A percentile compares a stretch with the other conserved stretches of the same genome.
Evolutionary conservation across 2,329 filamentous ascomycete genomes (phyloP).

Genomic region (Fusarium bulbicola): DNA sequence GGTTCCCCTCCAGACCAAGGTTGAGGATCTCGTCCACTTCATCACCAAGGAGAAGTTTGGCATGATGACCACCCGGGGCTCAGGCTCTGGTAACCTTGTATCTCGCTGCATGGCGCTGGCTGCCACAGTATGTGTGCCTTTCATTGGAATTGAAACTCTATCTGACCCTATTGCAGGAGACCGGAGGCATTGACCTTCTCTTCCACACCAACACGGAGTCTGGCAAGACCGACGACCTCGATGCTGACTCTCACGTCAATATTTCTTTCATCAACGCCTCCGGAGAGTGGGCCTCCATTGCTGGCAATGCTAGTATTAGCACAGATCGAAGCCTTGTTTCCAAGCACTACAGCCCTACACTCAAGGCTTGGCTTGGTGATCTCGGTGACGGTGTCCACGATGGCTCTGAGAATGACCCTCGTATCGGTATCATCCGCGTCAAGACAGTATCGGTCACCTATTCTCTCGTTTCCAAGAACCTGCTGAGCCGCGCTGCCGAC

Average conservation of each 20-base stretch:
- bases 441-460: constrained; percentile 78
- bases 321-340: constrained; percentile 74
- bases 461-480: constrained; percentile 68
- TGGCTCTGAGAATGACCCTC: constrained; percentile 81
- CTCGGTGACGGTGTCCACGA: constrained; percentile 85
- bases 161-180: constrained; percentile 64
- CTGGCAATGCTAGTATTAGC: constrained; percentile 75
- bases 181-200: constrained; percentile 80
- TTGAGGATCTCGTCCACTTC: constrained; percentile 77
- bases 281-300: constrained; percentile 88
- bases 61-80: constrained; percentile 85
- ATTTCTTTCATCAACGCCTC: constrained; percentile 79
- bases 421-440: constrained; percentile 83
- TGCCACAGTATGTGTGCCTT: constrained; percentile 67
- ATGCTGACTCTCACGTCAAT: constrained; percentile 78
- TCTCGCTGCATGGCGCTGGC: constrained; percentile 90
- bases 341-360: constrained; percentile 76
- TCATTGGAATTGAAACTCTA: neutral
- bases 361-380: constrained; percentile 90
- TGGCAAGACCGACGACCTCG: constrained; percentile 85
- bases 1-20: constrained; percentile 74
- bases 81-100: constrained; percentile 71
- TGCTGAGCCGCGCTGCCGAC: constrained; percentile 72
- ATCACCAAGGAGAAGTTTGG: constrained; percentile 80
- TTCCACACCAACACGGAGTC: constrained; percentile 94